Evolutionary conservation across 2,329 filamentous ascomycete genomes (phyloP).

Genomic region (Colletotrichum scovillei): DNA sequence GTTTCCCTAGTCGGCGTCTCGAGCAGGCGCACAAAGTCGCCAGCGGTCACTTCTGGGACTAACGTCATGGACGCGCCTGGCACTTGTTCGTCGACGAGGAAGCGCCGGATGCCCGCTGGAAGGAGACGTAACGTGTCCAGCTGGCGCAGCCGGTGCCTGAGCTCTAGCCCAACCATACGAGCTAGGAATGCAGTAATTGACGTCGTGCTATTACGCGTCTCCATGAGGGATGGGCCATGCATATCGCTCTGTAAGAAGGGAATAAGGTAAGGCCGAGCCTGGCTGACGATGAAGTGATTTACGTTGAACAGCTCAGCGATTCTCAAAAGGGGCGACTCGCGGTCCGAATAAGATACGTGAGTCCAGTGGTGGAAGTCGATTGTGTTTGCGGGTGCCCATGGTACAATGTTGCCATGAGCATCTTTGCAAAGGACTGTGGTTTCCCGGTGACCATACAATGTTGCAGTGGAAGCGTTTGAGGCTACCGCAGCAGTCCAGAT

Average conservation of each 20-base stretch:
- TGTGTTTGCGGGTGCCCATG: conserved; percentile 76
- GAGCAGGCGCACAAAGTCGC: conserved; percentile 82
- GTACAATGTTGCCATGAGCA: conserved; percentile 75
- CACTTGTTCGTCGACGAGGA: conserved; percentile 85
- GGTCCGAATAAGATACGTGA: conserved; percentile 72
- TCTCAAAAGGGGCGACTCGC: conserved; percentile 73
- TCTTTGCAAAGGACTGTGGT: conserved; percentile 82
- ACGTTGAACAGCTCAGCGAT: conserved; percentile 90
- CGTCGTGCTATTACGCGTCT: conserved; percentile 67
- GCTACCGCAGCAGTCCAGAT: conserved; percentile 85
- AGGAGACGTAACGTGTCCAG: conserved; percentile 82
- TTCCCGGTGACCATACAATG: conserved; percentile 73
- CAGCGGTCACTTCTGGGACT: conserved; percentile 79
- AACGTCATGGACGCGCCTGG: conserved; percentile 83
- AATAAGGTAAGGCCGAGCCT: conserved; percentile 89
- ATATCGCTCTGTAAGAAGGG: conserved; percentile 86
- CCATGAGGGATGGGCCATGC: conserved; percentile 76
- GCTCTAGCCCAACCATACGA: conserved; percentile 78
- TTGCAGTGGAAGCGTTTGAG: conserved; percentile 75
- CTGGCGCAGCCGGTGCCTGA: conserved; percentile 84
- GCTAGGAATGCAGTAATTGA: conserved; percentile 69
- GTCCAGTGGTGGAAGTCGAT: conserved; percentile 76
- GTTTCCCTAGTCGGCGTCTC: conserved; percentile 82
- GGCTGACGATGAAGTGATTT: conserved; percentile 94
- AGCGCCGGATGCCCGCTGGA: conserved; percentile 75